Base-by-base conservation (phyloP, 768 basidiomycete genomes). In the Botryobasidium botryosum region DNA sequence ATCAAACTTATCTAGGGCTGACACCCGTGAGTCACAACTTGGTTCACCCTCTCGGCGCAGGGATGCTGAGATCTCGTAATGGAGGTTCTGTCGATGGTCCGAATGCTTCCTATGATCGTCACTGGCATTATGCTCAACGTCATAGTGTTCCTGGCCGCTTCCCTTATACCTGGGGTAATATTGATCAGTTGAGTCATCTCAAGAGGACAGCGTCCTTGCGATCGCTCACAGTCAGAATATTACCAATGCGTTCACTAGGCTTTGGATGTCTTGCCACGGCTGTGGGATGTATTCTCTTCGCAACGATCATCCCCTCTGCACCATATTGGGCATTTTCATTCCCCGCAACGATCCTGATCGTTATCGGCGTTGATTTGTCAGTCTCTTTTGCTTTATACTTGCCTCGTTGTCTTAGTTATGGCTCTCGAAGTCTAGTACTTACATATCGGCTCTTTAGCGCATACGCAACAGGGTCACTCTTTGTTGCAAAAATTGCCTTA, bases 321-420 rank as follows among this genome's bases (percentile, higher is more conserved):
- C 59, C 74, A 1, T 86, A 75, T 51, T 86, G 83, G 83, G 78
- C 77, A 1, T 79, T 67, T 47, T 75, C 72, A 5, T 85, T 86
- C 59, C 78, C 80, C 0, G 69, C 76, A 1, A 69, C 78, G 0
- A 59, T 72, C 32, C 47, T 79, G 38, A 61, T 70, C 18, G 82
- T 84, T 12, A 68, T 81, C 39, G 83, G 83, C 18, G 79, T 74
- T 1, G 83, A 86, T 53, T 80, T 85, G 50, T 51, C 29, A 32
- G 50, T 44, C 18, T 5, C 40, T 46, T 5, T 18, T 18, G 13
- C 6, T 18, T n/a, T n/a, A n/a, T n/a, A n/a, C n/a, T n/a, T n/a
- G n/a, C n/a, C n/a, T n/a, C n/a, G n/a, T n/a, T n/a, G n/a, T n/a
- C n/a, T n/a, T n/a, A n/a, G n/a, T n/a, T n/a, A n/a, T n/a, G n/a